Base-by-base conservation (phyloP, 2,329 filamentous ascomycete species). In the Passalora sequoiae region DNA sequence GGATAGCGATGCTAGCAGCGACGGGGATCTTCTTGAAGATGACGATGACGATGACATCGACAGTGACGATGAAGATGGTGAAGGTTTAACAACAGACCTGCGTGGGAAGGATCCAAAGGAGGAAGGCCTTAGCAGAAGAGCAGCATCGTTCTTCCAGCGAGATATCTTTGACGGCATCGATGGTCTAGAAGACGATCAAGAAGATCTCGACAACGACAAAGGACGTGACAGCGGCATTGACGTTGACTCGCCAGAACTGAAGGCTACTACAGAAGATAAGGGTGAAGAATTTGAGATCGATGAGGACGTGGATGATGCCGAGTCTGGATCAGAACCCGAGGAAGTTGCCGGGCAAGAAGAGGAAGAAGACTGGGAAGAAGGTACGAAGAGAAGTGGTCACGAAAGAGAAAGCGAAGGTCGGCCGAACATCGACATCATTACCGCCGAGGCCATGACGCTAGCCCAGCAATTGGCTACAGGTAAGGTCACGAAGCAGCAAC, bases 391-490 rank as follows among this genome's bases (percentile, higher is more conserved):
- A 48, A 38, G 28, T 27, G 47, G 28, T 6, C 27, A 45, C 50
- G 40, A 53, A 3, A 73, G 79, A 43, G 47, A 50, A 24, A 21
- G 8, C 9, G 52, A 58, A 38, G 83, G 82, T 44, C 78, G 75
- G 42, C 63, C 67, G 76, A 89, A 96, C 62, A 94, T 98, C 67
- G 89, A 97, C 64, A 97, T 98, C 60, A 94, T 97, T 61, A 98
- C 92, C n/a, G 92, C 89, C 4, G 92, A 98, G 72, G 92, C 94
- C 52, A 98, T 98, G 92, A 94, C 91, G 0, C 76, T 98, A 12
- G 94, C 92, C 1, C 92, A 97, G 54, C 80, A 88, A 61, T 82
- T 98, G 46, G 92, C 89, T 3, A 88, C 84, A 0, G 91, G 91
- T 32, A 77, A 91, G 62, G 89, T 84, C 66, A 85, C 83, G 1